Evolutionary conservation across 1,139 yeast species (phyloP), one percentile per base, ranked within the genome.

Genomic region (Cylindricascospora bacillispora): DNA sequence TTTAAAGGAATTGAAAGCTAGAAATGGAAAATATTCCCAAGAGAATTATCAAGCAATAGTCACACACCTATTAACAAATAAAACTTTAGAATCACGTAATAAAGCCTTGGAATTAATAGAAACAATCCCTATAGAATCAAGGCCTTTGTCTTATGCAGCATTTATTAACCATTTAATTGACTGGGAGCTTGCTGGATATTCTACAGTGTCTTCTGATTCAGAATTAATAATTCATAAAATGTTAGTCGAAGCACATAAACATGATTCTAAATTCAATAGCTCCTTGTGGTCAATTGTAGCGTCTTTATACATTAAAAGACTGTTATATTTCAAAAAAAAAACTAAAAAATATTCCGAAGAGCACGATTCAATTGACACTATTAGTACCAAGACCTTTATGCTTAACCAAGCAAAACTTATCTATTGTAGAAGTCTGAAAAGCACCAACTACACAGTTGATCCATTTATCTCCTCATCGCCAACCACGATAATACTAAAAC

Each of bases 1-100:
- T 4, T 33, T 60, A 7, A 40, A 40, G 24, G 56, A 57, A 35
- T 59, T 61, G 12, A 34, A 31, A 3, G 39, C 37, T 2, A 29
- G 27, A 13, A 38, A 35, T 26, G 45, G 42, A 5, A 28, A 35
- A 6, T 32, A 39, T 12, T 43, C 48, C 2, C 31, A 37, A 14
- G 39, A 39, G 10, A 40, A 44, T 28, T 40, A 44, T 21, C 35
- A 35, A 21, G 40, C 44, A 2, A 37, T 49, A 4, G 33, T 43
- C 4, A 22, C 37, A 5, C 41, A 46, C 28, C 14, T 43, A n/a
- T 15, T 45, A 1, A 31, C 32, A 11, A 31, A 29, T 2, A 36
- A 37, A 10, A 35, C 33, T 3, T 13, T 35, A 5, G 36, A 33
- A 10, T 37, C 38, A 21, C 27, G 46, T 5, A 28, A 29, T 6